phyloP scores from a whole-genome alignment of 352 stramenopile species.

The Phytophthora quininea region DNA sequence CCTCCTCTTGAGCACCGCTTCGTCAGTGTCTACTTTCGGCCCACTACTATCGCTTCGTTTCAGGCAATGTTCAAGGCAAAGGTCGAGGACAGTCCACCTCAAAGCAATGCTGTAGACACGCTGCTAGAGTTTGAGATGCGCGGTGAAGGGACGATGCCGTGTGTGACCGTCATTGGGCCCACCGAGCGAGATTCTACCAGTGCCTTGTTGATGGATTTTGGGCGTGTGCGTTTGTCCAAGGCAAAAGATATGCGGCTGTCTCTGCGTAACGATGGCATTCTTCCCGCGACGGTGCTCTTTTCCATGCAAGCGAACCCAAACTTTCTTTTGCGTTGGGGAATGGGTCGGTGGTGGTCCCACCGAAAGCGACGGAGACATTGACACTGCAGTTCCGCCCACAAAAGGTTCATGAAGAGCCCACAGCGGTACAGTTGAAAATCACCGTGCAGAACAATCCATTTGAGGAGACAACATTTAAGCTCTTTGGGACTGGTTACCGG shows the following conservation, averaged over 20 bases:
- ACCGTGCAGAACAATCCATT: conserved; percentile 93
- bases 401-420: conserved; percentile 71
- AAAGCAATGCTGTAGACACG: conserved; percentile 34
- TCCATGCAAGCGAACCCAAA: conserved; percentile 80
- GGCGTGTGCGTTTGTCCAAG: conserved; percentile 77
- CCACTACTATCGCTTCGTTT: conserved; percentile 87
- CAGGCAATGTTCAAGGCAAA: conserved; percentile 77
- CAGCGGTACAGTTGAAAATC: conserved; percentile 68
- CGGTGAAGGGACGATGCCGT: conserved; percentile 93
- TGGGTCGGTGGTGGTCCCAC: conserved; percentile 75
- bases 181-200: conserved; percentile 63
- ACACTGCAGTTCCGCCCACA: conserved; percentile 85
- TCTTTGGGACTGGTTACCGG: conserved; percentile 77
- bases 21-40: conserved; percentile 94
- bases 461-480: conserved; percentile 79
- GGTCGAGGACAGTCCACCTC: conserved; percentile 77
- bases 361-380: conserved; percentile 66
- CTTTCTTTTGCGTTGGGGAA: conserved; percentile 75
- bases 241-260: conserved; percentile 63
- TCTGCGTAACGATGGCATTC: conserved; percentile 92
- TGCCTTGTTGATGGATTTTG: conserved; percentile 82
- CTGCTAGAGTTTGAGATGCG: conserved; percentile 90
- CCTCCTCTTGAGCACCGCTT: conserved; percentile 94
- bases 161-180: conserved; percentile 89
- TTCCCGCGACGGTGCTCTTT: conserved; percentile 92